Evolutionary conservation across 345 rosid species (phyloP).

Genomic region (Citrus medica): DNA sequence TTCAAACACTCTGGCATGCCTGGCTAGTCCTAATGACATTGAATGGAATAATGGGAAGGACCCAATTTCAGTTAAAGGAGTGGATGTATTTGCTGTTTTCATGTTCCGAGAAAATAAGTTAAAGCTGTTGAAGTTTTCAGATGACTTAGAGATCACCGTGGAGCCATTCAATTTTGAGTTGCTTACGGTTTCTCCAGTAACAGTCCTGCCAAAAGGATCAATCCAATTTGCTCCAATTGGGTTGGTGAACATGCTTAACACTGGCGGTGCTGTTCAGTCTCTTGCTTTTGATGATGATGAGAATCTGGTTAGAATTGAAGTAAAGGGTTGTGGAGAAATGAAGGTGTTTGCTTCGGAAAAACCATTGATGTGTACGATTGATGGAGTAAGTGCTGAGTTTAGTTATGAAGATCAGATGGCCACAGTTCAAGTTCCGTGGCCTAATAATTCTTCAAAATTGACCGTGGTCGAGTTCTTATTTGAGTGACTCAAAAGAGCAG

Average conservation of each 20-base stretch:
- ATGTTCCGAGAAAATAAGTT: constrained; percentile 14
- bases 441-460: constrained; percentile 19
- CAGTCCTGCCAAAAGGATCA: not conserved
- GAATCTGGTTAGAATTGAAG: constrained; percentile 12
- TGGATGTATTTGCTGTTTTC: constrained; percentile 8
- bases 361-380: constrained; percentile 18
- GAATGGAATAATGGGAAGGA: constrained; percentile 44
- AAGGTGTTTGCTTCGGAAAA: constrained; percentile 21
- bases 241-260: constrained; percentile 28
- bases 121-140: constrained; percentile 12
- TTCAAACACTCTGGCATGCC: constrained; percentile 36
- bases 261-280: constrained; percentile 25
- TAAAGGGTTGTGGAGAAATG: constrained; percentile 25
- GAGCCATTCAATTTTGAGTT: constrained; percentile 24
- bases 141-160: constrained; percentile 14
- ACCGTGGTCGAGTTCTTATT: constrained; percentile 20
- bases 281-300: constrained; percentile 9
- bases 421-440: constrained; percentile 27
- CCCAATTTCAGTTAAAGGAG: constrained; percentile 20
- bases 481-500: not conserved
- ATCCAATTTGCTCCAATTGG: constrained; percentile 28
- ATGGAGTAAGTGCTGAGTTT: not conserved
- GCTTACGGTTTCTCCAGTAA: constrained; percentile 28
- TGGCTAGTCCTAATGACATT: constrained; percentile 37
- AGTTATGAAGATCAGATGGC: constrained; percentile 12